Percentiles rank a stretch among this genome's conserved stretches.
phyloP scores from a whole-genome alignment of 148 eudicot genomes.

The Fagopyrum tataricum region DNA sequence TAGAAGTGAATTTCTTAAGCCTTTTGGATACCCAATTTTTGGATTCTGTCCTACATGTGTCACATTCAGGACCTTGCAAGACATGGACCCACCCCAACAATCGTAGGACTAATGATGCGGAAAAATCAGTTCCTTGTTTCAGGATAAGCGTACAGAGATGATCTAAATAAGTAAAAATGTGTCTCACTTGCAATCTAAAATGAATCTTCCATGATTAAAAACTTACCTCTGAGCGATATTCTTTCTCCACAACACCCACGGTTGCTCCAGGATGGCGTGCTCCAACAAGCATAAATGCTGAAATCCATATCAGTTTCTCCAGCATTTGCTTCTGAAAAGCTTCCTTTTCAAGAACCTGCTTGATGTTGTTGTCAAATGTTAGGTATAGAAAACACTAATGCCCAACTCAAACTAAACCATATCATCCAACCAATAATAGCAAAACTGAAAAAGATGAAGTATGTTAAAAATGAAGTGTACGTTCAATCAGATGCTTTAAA shows the following conservation, averaged over 20 bases:
- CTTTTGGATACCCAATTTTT: no score
- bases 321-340: slow-evolving; percentile 91
- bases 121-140: neutral
- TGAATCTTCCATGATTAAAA: neutral
- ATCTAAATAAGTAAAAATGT: neutral
- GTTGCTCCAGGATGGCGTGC: slow-evolving; percentile 99
- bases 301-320: slow-evolving; percentile 96
- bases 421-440: neutral
- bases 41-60: no score
- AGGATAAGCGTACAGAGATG: neutral
- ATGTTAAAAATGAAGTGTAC: neutral
- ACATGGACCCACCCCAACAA: no score
- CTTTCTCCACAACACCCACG: slow-evolving; percentile 91
- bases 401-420: neutral
- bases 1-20: no score
- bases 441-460: neutral
- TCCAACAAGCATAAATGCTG: slow-evolving; percentile 97
- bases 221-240: slow-evolving; percentile 71
- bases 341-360: slow-evolving; percentile 83
- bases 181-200: slow-evolving; percentile 1
- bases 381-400: neutral
- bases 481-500: neutral
- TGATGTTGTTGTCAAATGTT: slow-evolving; percentile 7
- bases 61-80: no score
- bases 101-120: neutral